Conservation (phyloP, 1,284 basidiomycete species). For the Ustilago xerochloae region DNA sequence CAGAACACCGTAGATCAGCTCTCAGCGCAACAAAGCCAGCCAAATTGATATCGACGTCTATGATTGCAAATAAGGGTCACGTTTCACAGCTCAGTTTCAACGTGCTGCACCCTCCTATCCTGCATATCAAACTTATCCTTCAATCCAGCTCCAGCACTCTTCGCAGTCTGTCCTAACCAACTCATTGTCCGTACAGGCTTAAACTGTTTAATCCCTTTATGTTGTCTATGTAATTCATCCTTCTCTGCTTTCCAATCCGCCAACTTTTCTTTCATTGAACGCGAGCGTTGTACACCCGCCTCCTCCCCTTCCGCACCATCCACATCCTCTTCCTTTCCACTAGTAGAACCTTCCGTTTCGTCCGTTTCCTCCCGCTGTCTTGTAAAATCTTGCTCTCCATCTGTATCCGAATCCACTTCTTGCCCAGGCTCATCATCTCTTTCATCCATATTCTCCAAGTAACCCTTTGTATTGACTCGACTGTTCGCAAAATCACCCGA, state of each 20-base stretch:
- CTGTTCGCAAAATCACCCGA: conserved; percentile 42
- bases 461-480: conserved; percentile 15
- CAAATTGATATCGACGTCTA: too few species aligned
- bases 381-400: not conserved
- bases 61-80: not conserved
- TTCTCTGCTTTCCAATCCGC: conserved; percentile 47
- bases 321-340: not conserved
- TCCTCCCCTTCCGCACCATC: conserved; percentile 7
- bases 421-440: not conserved
- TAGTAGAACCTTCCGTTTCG: too few species aligned
- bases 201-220: conserved; percentile 46
- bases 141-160: conserved; percentile 12
- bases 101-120: conserved; percentile 28
- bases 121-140: conserved; percentile 27
- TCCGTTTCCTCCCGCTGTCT: not conserved
- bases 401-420: not conserved
- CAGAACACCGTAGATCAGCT: too few species aligned
- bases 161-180: conserved; percentile 37
- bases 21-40: too few species aligned
- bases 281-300: conserved; percentile 11
- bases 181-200: conserved; percentile 44
- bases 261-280: conserved; percentile 37
- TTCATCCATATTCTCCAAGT: conserved; percentile 12
- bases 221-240: conserved; percentile 46
- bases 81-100: conserved; percentile 46